Percentiles rank a stretch among this genome's conserved stretches.
These are phyloP conservation scores for Aspergillus panamensis DNA, from an alignment of 495 filamentous ascomycete genomes.

Conservation along the genomic window DNA sequence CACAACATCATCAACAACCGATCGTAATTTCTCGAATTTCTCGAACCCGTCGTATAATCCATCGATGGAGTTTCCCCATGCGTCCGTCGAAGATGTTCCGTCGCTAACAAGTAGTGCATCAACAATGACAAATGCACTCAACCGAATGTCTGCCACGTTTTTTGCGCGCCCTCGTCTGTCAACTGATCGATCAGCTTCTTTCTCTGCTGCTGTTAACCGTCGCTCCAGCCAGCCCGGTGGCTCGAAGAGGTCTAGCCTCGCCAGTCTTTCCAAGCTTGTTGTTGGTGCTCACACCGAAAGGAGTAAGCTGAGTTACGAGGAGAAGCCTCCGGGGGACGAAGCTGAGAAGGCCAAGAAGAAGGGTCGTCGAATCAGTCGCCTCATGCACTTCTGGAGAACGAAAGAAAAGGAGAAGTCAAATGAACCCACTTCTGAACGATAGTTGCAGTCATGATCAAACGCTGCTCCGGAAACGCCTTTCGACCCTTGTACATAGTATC, in stretches of 20 bases:
- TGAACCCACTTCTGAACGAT: conserved; percentile 20
- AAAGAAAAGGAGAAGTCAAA: conserved; percentile 45
- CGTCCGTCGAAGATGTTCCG: conserved; percentile 82
- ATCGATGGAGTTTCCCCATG: conserved; percentile 58
- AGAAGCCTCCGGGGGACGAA: conserved; percentile 52
- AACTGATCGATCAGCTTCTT: conserved; percentile 64
- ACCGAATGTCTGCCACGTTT: conserved; percentile 47
- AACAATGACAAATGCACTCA: conserved; percentile 65
- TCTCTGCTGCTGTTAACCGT: conserved; percentile 61
- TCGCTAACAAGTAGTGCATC: conserved; percentile 85
- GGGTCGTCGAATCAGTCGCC: conserved; percentile 68
- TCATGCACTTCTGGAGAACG: conserved; percentile 82
- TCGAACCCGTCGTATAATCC: conserved; percentile 53
- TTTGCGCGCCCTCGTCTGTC: conserved; percentile 44
- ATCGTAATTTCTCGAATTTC: conserved; percentile 42
- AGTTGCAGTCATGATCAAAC: conserved; percentile 27
- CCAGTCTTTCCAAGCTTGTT: conserved; percentile 79
- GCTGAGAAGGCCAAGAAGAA: conserved; percentile 66
- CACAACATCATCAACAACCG: conserved; percentile 47
- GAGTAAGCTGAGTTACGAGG: conserved; percentile 78
- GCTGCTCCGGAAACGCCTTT: conserved; percentile 12
- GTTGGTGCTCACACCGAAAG: conserved; percentile 72
- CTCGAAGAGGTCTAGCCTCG: conserved; percentile 74
- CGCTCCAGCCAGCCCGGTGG: conserved; percentile 46
- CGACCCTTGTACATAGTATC: conserved; percentile 29